phyloP scores from a whole-genome alignment of 768 basidiomycete species.

The Rhodotorula taiwanensis region DNA sequence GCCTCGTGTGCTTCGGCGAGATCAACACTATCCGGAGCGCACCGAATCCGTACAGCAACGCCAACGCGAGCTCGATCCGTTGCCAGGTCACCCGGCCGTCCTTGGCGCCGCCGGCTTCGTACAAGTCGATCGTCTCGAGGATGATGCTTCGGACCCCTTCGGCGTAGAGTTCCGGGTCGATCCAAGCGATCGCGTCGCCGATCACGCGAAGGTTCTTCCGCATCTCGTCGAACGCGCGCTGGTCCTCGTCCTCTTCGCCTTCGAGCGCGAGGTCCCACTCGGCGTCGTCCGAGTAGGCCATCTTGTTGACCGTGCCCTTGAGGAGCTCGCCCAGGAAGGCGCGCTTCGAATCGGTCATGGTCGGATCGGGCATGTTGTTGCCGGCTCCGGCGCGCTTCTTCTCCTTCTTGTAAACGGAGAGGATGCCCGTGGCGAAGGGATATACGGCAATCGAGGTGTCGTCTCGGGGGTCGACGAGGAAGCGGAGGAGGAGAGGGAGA shows the following conservation, averaged over 20 bases:
- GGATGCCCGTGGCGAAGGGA: constrained; percentile 65
- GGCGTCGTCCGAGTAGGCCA: constrained; percentile 68
- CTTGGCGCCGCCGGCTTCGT: constrained; percentile 52
- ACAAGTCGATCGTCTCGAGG: constrained; percentile 57
- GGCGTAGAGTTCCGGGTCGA: constrained; percentile 80
- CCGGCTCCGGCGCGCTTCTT: constrained; percentile 52
- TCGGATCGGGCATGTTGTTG: constrained; percentile 49
- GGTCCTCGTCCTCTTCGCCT: constrained; percentile 82
- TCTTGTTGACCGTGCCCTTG: constrained; percentile 69
- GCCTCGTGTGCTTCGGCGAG: too few species aligned
- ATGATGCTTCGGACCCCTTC: constrained; percentile 66
- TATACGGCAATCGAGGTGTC: constrained; percentile 82
- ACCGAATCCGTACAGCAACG: constrained; percentile 86
- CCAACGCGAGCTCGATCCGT: constrained; percentile 86
- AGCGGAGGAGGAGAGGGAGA: constrained; percentile 74
- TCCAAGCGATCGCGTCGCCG: constrained; percentile 74
- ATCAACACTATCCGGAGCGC: constrained; percentile 51
- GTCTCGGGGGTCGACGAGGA: constrained; percentile 83
- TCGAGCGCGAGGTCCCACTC: constrained; percentile 50
- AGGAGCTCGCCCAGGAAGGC: constrained; percentile 74
- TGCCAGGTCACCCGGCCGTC: constrained; percentile 73
- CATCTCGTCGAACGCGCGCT: constrained; percentile 73
- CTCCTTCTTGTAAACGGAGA: constrained; percentile 65
- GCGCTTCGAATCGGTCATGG: constrained; percentile 48
- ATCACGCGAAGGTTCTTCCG: constrained; percentile 83